Evolutionary conservation across 768 basidiomycete species (phyloP).

Genomic region (Boletellus sp.): DNA sequence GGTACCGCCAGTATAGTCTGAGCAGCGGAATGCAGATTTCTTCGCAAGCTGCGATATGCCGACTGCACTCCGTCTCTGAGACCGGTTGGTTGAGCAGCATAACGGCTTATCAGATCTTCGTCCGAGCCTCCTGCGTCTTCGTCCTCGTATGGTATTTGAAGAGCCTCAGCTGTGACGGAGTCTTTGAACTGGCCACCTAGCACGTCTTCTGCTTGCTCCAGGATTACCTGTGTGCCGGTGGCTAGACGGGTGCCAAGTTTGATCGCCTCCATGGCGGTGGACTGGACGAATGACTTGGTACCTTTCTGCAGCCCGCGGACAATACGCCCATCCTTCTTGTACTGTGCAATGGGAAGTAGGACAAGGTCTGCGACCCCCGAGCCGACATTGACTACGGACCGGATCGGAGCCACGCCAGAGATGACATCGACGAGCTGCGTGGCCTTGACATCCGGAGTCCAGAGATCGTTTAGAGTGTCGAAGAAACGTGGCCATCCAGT

Average conservation of each 20-base stretch:
- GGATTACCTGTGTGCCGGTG: slow-evolving; percentile 95
- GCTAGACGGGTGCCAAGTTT: slow-evolving; percentile 91
- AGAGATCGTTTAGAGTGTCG: slow-evolving; percentile 91
- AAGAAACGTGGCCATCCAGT: slow-evolving; percentile 90
- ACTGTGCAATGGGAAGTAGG: slow-evolving; percentile 93
- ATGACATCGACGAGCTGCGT: slow-evolving; percentile 97
- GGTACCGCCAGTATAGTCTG: slow-evolving; percentile 98
- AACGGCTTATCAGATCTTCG: slow-evolving; percentile 74
- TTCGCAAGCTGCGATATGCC: slow-evolving; percentile 85
- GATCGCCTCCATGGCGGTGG: slow-evolving; percentile 93
- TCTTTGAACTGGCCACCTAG: slow-evolving; percentile 76
- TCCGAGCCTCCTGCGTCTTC: slow-evolving; percentile 31
- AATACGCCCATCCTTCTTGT: slow-evolving; percentile 92
- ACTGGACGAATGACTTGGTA: slow-evolving; percentile 87
- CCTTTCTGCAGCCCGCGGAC: slow-evolving; percentile 93
- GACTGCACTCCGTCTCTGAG: slow-evolving; percentile 84
- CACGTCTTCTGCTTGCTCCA: slow-evolving; percentile 91
- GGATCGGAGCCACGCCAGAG: slow-evolving; percentile 93
- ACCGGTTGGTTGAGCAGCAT: slow-evolving; percentile 86
- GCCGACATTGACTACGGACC: slow-evolving; percentile 95
- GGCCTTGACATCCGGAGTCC: slow-evolving; percentile 99
- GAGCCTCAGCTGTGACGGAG: slow-evolving; percentile 62
- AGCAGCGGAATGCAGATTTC: slow-evolving; percentile 88
- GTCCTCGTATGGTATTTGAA: slow-evolving; percentile 43
- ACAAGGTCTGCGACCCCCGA: slow-evolving; percentile 96